phyloP scores from a whole-genome alignment of 345 rosid genomes.

The Salix arbutifolia region DNA sequence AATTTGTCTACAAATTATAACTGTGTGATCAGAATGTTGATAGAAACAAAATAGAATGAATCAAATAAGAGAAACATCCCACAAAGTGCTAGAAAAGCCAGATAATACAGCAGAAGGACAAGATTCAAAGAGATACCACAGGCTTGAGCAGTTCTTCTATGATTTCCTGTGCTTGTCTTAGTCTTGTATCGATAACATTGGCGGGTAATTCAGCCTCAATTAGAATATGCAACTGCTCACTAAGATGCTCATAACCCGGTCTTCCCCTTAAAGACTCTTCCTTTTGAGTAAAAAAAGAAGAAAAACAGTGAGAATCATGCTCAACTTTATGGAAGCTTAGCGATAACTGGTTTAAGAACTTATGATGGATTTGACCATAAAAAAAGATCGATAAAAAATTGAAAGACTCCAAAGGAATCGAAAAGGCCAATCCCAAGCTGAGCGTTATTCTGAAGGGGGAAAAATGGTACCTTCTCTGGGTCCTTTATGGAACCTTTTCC shows the following conservation, averaged over 20 bases:
- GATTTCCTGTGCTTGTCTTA: constrained; percentile 28
- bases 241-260: constrained; percentile 29
- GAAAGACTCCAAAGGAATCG: background rate
- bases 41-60: background rate
- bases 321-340: background rate
- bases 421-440: background rate
- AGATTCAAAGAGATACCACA: constrained; percentile 14
- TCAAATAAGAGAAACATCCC: background rate
- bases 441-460: background rate
- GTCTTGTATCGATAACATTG: constrained; percentile 13
- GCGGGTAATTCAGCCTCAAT: constrained; percentile 26
- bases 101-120: background rate
- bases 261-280: constrained; percentile 25
- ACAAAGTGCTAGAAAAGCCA: background rate
- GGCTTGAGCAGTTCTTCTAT: constrained; percentile 26
- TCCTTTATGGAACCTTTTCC: constrained; percentile 25
- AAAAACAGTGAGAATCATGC: constrained; percentile 2
- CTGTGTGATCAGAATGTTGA: background rate
- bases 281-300: background rate
- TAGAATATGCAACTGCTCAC: constrained; percentile 25
- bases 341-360: background rate
- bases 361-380: background rate
- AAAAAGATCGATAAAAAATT: background rate
- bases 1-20: background rate
- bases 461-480: constrained; percentile 19